phyloP scores from a whole-genome alignment of 257 asterid genomes.

The Verbena officinalis region DNA sequence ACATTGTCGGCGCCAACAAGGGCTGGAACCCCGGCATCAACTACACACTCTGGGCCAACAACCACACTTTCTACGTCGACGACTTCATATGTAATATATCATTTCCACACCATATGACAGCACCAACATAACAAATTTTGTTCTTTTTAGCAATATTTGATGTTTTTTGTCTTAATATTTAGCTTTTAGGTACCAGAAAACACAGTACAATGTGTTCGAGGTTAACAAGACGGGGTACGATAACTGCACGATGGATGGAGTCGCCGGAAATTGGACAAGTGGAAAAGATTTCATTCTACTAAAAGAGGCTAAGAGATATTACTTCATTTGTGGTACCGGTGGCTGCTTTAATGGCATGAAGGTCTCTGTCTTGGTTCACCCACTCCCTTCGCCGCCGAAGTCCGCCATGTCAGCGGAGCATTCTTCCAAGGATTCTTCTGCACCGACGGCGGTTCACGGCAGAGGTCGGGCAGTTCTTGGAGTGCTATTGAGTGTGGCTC shows the following conservation, averaged over 20 bases:
- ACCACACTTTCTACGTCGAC: conserved; percentile 84
- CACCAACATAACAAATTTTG: neutral
- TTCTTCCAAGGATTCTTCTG: conserved; percentile 30
- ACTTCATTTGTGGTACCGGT: conserved; percentile 84
- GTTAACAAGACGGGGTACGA: conserved; percentile 88
- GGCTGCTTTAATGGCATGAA: conserved; percentile 89
- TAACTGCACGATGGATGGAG: conserved; percentile 80
- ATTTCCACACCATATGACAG: too few relatives aligned
- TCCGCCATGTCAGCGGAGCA: conserved; percentile 42
- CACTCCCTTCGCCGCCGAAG: conserved; percentile 70
- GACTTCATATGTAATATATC: conserved; percentile 93
- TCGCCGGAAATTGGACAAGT: conserved; percentile 81
- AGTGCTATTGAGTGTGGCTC: conserved; percentile 24
- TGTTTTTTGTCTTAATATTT: neutral
- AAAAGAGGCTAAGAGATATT: conserved; percentile 64
- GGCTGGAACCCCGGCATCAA: conserved; percentile 96
- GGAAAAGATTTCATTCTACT: conserved; percentile 81
- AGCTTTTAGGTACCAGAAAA: conserved; percentile 89
- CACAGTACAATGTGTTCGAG: conserved; percentile 81
- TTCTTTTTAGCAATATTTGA: neutral
- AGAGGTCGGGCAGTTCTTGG: conserved; percentile 9
- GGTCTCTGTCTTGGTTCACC: conserved; percentile 74
- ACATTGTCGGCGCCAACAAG: conserved; percentile 89
- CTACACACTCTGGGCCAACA: conserved; percentile 94
- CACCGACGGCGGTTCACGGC: conserved; percentile 37